phyloP scores from a whole-genome alignment of 2,329 filamentous ascomycete genomes.

The Aspergillus pseudonomiae region DNA sequence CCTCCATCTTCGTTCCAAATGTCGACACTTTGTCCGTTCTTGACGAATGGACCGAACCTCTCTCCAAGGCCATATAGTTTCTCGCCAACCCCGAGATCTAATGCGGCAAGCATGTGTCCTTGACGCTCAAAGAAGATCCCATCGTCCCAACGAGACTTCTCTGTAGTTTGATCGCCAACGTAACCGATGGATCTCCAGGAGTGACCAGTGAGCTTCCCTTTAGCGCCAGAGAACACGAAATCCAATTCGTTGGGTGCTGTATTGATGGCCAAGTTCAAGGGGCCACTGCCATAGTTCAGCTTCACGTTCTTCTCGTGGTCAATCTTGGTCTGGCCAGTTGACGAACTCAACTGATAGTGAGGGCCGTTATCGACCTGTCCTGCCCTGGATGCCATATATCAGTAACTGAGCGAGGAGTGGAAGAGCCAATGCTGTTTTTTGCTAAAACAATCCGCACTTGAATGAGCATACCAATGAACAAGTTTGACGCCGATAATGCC shows the following conservation, averaged over 20 bases:
- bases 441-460: background rate
- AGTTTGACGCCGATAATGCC: constrained; percentile 45
- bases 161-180: constrained; percentile 37
- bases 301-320: constrained; percentile 27
- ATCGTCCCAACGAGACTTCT: constrained; percentile 36
- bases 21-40: constrained; percentile 70
- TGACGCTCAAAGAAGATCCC: constrained; percentile 42
- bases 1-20: constrained; percentile 64
- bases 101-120: constrained; percentile 44
- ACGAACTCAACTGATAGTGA: constrained; percentile 36
- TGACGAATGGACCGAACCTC: constrained; percentile 75
- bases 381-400: constrained; percentile 28
- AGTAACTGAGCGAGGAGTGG: background rate
- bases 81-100: constrained; percentile 56
- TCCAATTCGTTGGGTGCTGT: constrained; percentile 38
- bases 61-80: constrained; percentile 75
- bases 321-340: constrained; percentile 33
- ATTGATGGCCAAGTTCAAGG: constrained; percentile 36
- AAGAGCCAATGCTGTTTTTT: background rate
- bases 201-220: constrained; percentile 39
- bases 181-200: constrained; percentile 45
- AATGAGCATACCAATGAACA: constrained; percentile 36
- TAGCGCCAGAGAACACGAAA: constrained; percentile 31
- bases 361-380: constrained; percentile 41
- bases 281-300: constrained; percentile 37